Evolutionary conservation across 306 rosid genomes (phyloP), one percentile per base, ranked within the genome.

Genomic region (Vigna unguiculata): DNA sequence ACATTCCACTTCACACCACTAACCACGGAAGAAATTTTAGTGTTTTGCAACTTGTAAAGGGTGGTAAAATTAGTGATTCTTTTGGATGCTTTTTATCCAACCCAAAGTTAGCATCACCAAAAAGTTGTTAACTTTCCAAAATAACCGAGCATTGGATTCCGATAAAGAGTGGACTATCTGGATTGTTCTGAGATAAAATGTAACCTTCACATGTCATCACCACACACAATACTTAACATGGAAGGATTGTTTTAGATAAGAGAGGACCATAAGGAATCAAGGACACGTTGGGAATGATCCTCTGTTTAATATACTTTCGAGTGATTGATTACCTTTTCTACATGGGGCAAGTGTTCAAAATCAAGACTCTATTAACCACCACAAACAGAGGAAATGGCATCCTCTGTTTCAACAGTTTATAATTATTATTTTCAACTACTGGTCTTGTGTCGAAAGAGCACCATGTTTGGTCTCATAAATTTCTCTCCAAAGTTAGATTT

Each of bases 91-190:
- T 78, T 81, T 46, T 20, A 66, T 79, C 86, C 83, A 75, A 49
- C 45, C 52, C 40, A 51, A 62, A 70, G 62, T 75, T 34, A 57
- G 74, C 15, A 49, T 24, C 53, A 59, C 24, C 41, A 60, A 55
- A 75, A 71, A 70, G 81, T 69, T 21, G 68, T 8, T 60, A 66
- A 43, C 74, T 75, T 78, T 70, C 25, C 75, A 69, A 55, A 49
- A 55, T 64, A 65, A 63, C n/a, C n/a, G 36, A 85, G 85, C 85
- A 77, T 86, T 63, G 83, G 87, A 86, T 86, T 86, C 87, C 77
- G 19, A 40, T 54, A 30, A 72, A 77, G 41, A 30, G 77, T 75
- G 72, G 76, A 74, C 24, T 51, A 59, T 81, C 52, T 38, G 72
- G 85, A 78, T 70, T 79, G 60, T 79, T 78, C 64, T 55, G 20